Percentiles rank a stretch among this genome's conserved stretches.
Evolutionary conservation across 257 asterid species (phyloP).

Genomic region (Verbascum thapsus): DNA sequence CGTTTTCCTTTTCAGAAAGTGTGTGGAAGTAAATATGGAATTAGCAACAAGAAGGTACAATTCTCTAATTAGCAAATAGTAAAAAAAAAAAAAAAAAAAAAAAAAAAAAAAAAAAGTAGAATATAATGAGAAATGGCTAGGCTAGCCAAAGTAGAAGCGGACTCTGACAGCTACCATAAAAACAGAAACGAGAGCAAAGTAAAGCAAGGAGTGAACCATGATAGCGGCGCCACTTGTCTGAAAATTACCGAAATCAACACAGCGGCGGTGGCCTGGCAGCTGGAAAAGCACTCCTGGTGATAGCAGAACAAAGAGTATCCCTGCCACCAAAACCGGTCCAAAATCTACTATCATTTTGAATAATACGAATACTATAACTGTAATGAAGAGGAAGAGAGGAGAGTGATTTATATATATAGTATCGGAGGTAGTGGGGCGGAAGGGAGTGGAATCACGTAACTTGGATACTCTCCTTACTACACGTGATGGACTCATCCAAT

Average conservation of each 20-base stretch:
- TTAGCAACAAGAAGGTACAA: too few relatives aligned
- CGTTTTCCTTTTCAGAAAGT: too few relatives aligned
- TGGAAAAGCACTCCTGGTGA: constrained; percentile 62
- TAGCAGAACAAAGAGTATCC: constrained; percentile 49
- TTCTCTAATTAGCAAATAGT: too few relatives aligned
- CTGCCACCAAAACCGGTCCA: constrained; percentile 53
- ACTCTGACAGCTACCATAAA: constrained; percentile 44
- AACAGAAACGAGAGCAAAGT: constrained; percentile 52
- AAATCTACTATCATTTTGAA: constrained; percentile 50
- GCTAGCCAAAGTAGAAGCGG: constrained; percentile 45
- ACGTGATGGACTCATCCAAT: too few relatives aligned
- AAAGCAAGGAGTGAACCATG: constrained; percentile 51
- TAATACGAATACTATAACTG: too few relatives aligned
- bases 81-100: too few relatives aligned
- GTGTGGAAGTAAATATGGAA: too few relatives aligned
- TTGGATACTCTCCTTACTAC: constrained; percentile 38
- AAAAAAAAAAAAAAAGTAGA: too few relatives aligned
- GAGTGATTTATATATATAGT: too few relatives aligned
- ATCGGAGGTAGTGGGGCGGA: constrained; percentile 25
- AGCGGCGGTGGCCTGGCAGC: constrained; percentile 48
- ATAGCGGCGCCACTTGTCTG: constrained; percentile 59
- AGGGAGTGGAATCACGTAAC: constrained; percentile 31
- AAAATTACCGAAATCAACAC: constrained; percentile 51
- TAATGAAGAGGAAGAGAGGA: background rate
- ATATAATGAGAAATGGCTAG: too few relatives aligned